Base-by-base conservation (phyloP, 177 flowering plant genomes). In the Vitis hybrid region DNA sequence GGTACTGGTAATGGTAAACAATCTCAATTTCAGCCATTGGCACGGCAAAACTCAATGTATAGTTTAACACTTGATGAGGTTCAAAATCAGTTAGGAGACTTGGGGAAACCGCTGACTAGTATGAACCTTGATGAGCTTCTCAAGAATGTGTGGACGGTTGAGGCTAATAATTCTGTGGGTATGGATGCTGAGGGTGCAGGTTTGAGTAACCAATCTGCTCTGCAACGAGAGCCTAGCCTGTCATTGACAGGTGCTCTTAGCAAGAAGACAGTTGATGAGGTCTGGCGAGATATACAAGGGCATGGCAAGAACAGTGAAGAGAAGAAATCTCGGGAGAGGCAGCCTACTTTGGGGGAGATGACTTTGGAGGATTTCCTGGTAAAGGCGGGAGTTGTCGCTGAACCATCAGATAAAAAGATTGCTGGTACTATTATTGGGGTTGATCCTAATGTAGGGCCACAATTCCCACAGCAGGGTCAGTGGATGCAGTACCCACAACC, bases 81-180 rank as follows among this genome's bases (percentile, higher is more conserved):
- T 10, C 66, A 76, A 57, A 79, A 66, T 18, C 84, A 81, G 12
- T 76, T 86, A 14, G 82, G 83, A 10, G 74, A 69, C 35, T 60
- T 77, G 46, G 87, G 84, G 52, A 86, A 83, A 54, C 81, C 91
- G 11, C 59, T 88, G n/a, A 80, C 81, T 7, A 79, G 87, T 74
- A 80, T 84, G 87, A 80, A 82, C 70, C 79, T 85, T 6, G 87
- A 88, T 56, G 87, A 86, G 74, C 81, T 86, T 70, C 82, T 86
- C 11, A 82, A 79, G 56, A 84, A 76, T 69, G 80, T 81, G 4
- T 81, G 83, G 77, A 69, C 73, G 2, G 81, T 66, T n/a, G 84
- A 81, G 71, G 81, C 76, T 16, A 67, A 70, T 65, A 82, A 74
- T 52, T 46, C 72, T 48, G 11, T 56, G 50, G 72, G 54, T 14